Evolutionary conservation across 805 yeast species (phyloP), one percentile per base, ranked within the genome.

Genomic region (Saccharomycopsis fibuligera): DNA sequence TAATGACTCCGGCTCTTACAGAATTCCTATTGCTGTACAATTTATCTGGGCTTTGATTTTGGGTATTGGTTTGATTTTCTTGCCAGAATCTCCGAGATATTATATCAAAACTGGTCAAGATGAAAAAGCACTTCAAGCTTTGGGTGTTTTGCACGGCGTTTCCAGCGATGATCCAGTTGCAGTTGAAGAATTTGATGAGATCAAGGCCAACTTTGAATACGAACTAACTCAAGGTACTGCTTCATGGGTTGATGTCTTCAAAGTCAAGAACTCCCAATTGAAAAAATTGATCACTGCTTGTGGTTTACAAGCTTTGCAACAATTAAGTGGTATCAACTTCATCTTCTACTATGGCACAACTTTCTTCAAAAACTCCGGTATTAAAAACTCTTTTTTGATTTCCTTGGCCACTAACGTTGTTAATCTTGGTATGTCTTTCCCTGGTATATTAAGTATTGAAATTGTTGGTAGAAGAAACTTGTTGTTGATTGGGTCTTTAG

Each of bases 61-160:
- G 14, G 67, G 76, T 45, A 45, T 62, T 31, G 77, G 75, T 57
- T 75, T 81, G 6, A 75, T 70, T 27, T 69, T 74, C 48, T 79
- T 78, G 5, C 87, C 87, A 2, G 88, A 81, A 59, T 77, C 84
- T 10, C 87, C 88, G 8, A 69, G 88, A 55, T 81, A 85, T 85
- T 72, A 77, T 48, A 73, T 82, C 68, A 72, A 73, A 50, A 72
- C 76, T 58, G 74, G 68, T 12, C 63, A 74, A 45, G 72, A 74
- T 53, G 50, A 45, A 16, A 75, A 76, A 21, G 80, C 86, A 0
- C 75, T 67, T 54, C 66, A 69, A 27, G 68, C 84, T 1, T 68
- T 82, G 55, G 52, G 93, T 90, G 25, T 54, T 81, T 66, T 84
- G 41, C 69, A 84, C 62, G 72, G 78, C 56, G 61, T 71, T 39